A percentile compares a stretch with the other conserved stretches of the same genome.
Evolutionary conservation across 2,329 filamentous ascomycete genomes (phyloP).

Genomic region (Aureobasidium pullulans): DNA sequence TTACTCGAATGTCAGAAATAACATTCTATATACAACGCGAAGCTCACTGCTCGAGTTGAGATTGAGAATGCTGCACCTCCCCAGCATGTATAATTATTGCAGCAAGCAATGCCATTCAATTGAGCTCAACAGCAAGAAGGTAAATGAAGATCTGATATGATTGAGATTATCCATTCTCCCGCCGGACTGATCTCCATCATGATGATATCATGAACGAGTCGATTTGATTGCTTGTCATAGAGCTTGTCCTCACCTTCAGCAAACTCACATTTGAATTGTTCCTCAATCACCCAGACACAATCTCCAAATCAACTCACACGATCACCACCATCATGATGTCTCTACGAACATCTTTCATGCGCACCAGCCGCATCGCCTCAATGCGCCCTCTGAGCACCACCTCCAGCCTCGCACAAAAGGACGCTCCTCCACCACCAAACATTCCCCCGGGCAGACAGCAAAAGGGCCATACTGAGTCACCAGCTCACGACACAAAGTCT

Average conservation of each 20-base stretch:
- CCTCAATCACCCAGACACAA: neutral
- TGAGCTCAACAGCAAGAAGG: neutral
- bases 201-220: constrained; percentile 4
- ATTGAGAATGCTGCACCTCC: neutral
- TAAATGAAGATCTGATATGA: neutral
- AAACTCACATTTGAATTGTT: neutral
- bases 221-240: neutral
- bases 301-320: neutral
- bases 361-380: neutral
- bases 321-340: neutral
- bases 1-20: neutral
- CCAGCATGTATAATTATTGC: neutral
- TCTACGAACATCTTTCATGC: neutral
- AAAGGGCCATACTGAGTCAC: neutral
- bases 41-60: neutral
- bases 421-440: neutral
- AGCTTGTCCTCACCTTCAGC: neutral
- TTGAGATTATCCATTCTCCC: neutral
- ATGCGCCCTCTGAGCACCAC: constrained; percentile 2
- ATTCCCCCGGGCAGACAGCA: neutral
- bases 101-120: neutral
- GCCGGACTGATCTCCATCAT: constrained; percentile 1
- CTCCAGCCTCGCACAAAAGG: neutral
- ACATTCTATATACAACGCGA: neutral
- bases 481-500: constrained; percentile 21